Conservation (phyloP, 176 grass and related monocot genomes). For the Typha latifolia region DNA sequence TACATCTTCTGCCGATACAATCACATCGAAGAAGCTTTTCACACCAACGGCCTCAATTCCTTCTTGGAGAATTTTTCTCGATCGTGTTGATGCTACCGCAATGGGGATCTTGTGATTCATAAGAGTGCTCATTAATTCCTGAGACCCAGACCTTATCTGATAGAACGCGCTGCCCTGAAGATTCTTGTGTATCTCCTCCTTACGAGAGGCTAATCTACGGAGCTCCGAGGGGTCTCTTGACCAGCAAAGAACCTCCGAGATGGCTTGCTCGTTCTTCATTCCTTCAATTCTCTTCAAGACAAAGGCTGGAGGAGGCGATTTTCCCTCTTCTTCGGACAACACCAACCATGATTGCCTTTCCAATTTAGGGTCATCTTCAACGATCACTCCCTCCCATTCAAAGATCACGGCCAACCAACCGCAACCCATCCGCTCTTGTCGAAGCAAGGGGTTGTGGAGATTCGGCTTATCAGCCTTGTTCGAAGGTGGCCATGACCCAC, state of each 20-base stretch:
- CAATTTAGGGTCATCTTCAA: slow-evolving; percentile 61
- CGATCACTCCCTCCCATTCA: slow-evolving; percentile 85
- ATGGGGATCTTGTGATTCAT: slow-evolving; percentile 84
- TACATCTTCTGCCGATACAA: slow-evolving; percentile 69
- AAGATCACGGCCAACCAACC: slow-evolving; percentile 89
- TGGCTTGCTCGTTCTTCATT: slow-evolving; percentile 89
- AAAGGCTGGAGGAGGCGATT: slow-evolving; percentile 47
- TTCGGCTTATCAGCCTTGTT: slow-evolving; percentile 66
- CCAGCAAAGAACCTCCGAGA: slow-evolving; percentile 94
- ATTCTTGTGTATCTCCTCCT: slow-evolving; percentile 65
- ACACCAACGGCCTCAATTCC: slow-evolving; percentile 54
- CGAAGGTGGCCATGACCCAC: slow-evolving; percentile 47
- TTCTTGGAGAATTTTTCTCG: slow-evolving; percentile 55
- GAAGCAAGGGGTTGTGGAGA: slow-evolving; percentile 71
- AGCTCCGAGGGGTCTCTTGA: slow-evolving; percentile 55
- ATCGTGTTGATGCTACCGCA: slow-evolving; percentile 56
- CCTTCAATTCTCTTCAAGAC: slow-evolving; percentile 60
- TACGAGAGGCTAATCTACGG: slow-evolving; percentile 39
- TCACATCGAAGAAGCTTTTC: slow-evolving; percentile 40
- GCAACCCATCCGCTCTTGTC: slow-evolving; percentile 78
- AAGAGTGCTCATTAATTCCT: slow-evolving; percentile 82
- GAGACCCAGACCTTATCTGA: slow-evolving; percentile 63
- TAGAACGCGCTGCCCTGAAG: slow-evolving; percentile 33
- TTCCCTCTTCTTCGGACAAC: slow-evolving; percentile 64
- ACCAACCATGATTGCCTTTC: slow-evolving; percentile 68